These are phyloP conservation scores for Lathyrus aphaca DNA, from an alignment of 306 rosid species.

Conservation along the genomic window DNA sequence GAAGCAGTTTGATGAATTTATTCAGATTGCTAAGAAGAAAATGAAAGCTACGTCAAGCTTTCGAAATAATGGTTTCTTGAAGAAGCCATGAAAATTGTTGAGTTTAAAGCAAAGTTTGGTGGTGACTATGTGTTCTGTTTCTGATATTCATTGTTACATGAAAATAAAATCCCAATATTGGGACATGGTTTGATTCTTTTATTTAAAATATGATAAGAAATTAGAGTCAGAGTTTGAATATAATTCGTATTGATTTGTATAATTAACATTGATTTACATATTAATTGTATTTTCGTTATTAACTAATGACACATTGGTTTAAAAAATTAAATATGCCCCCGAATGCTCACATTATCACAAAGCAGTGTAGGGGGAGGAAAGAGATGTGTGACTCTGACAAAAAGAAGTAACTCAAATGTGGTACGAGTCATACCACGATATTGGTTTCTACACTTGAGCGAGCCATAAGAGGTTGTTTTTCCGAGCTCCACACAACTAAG, in stretches of 20 bases:
- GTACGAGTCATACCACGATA: too few relatives aligned
- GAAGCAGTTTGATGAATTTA: constrained; percentile 55
- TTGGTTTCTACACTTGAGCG: too few relatives aligned
- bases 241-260: constrained; percentile 5
- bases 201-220: not conserved
- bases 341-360: not conserved
- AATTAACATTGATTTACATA: not conserved
- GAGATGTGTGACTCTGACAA: too few relatives aligned
- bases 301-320: not conserved
- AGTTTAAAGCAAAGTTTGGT: not conserved
- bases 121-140: not conserved
- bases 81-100: not conserved
- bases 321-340: not conserved
- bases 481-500: too few relatives aligned
- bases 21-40: constrained; percentile 45
- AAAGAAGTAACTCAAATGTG: too few relatives aligned
- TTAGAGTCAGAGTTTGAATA: not conserved
- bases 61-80: constrained; percentile 40
- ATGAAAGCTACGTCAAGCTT: constrained; percentile 43
- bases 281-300: not conserved
- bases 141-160: not conserved
- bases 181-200: not conserved
- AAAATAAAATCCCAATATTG: not conserved
- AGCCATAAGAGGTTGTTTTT: too few relatives aligned
- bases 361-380: too few relatives aligned